Conservation (phyloP, 768 basidiomycete species). For the Tylopilus vinaceipallidus region DNA sequence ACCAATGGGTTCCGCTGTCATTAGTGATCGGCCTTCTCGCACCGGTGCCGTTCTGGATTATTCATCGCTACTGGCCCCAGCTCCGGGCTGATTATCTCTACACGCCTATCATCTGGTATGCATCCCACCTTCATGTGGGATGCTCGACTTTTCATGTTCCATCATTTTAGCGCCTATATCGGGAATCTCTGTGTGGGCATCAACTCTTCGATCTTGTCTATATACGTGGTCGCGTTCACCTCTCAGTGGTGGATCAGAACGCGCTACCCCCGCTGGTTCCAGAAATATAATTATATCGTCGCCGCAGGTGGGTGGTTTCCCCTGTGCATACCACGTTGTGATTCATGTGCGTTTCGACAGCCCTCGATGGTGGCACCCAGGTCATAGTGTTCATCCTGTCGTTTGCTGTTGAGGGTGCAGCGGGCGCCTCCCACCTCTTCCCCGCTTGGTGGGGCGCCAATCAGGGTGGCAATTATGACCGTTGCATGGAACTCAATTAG, state of each 20-base stretch:
- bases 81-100: constrained; percentile 27
- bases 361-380: constrained; percentile 41
- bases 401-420: constrained; percentile 49
- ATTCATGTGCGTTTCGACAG: constrained; percentile 7
- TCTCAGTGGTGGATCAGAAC: constrained; percentile 40
- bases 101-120: too few relatives aligned
- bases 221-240: constrained; percentile 26
- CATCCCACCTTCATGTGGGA: constrained; percentile 22
- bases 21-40: constrained; percentile 31
- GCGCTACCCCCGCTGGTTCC: constrained; percentile 37
- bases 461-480: constrained; percentile 43
- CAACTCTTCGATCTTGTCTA: constrained; percentile 20
- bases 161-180: constrained; percentile 10
- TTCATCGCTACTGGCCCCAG: constrained; percentile 35
- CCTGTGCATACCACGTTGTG: too few relatives aligned
- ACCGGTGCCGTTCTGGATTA: constrained; percentile 42
- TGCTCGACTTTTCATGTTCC: constrained; percentile 1
- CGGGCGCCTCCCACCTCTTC: constrained; percentile 47
- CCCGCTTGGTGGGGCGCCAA: constrained; percentile 61
- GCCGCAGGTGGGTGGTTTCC: constrained; percentile 39
- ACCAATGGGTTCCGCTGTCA: constrained; percentile 41
- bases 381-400: constrained; percentile 58
- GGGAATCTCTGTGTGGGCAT: constrained; percentile 23
- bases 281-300: constrained; percentile 36
- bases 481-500: too few relatives aligned